Base-by-base conservation (phyloP, 129 eudicot species). In the Tanacetum coccineum region DNA sequence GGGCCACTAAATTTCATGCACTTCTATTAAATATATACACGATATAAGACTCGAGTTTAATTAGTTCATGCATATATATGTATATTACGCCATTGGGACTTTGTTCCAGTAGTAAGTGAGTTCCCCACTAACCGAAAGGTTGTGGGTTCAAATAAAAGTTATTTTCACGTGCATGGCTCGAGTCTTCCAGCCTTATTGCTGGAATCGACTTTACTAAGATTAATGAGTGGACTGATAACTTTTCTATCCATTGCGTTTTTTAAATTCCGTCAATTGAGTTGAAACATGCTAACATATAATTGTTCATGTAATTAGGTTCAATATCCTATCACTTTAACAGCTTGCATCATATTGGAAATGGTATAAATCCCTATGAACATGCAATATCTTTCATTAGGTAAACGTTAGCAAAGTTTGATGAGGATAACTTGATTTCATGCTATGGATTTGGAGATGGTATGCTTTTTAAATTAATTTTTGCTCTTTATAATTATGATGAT, bases 151-250 rank as follows among this genome's bases (percentile, higher is more conserved):
- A n/a, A n/a, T n/a, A n/a, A n/a, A n/a, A n/a, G n/a, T n/a, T n/a
- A 25, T 88, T 91, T 68, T 87, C 88, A 19, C 91, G 81, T 49
- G 98, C 96, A 64, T 96, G 98, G 15, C 96, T 91, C 15, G 98
- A 87, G 74, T 91, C 98, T 45, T 91, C 98, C 26, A 91, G 88
- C 79, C 94, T 91, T 58, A 88, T 91, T 71, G 85, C 88, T 47
- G 96, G 98, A 39, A 83, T 91, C 50, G 98, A 91, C 73, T 91
- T 91, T 86, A 91, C 98, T 9, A 87, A 88, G 78, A 91, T 96
- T 78, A 91, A 91, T 56, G 98, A 85, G 56, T 91, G 96, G 98
- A 87, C 96, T 78, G 98, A 96, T 91, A 66, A 15, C 3, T 64
- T 10, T 72, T 20, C 69, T 59, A 13, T 73, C 13, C 64, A 48